A percentile compares a stretch with the other conserved stretches of the same genome.
Conservation (phyloP, 139 green algal species). For the Pseudopediastrum boryanum region DNA sequence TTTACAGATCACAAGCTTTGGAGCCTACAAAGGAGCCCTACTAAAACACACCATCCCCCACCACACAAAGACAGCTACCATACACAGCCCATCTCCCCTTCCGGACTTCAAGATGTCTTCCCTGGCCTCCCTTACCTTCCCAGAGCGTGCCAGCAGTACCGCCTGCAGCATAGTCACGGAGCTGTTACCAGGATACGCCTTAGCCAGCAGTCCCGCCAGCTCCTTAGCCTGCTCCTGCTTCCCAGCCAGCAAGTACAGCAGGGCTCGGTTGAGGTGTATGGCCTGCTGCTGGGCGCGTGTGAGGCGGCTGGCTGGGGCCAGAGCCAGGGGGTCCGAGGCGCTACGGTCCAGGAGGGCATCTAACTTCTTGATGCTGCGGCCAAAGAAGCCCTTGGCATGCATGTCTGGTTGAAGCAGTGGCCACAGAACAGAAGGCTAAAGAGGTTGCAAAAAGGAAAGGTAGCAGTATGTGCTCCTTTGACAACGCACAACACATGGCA, state of each 20-base stretch:
- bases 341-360: slow-evolving; percentile 67
- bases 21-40: too few species aligned
- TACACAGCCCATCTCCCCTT: too few species aligned
- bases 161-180: slow-evolving; percentile 67
- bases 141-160: slow-evolving; percentile 52
- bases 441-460: too few species aligned
- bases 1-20: too few species aligned
- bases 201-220: slow-evolving; percentile 40
- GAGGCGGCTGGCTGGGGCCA: slow-evolving; percentile 65
- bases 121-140: slow-evolving; percentile 47
- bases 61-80: too few species aligned
- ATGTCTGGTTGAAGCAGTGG: too few species aligned
- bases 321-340: slow-evolving; percentile 32
- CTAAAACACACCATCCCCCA: too few species aligned
- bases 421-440: too few species aligned
- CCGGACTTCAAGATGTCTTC: too few species aligned
- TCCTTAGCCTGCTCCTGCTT: slow-evolving; percentile 66
- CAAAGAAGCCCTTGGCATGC: slow-evolving; percentile 53
- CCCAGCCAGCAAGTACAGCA: slow-evolving; percentile 67
- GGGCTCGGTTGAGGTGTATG: slow-evolving; percentile 69
- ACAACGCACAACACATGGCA: too few species aligned
- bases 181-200: slow-evolving; percentile 23
- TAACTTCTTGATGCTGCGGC: slow-evolving; percentile 67
- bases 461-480: too few species aligned
- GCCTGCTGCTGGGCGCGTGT: slow-evolving; percentile 65